Percentiles rank a stretch among this genome's conserved stretches.
phyloP scores from a whole-genome alignment of 2,329 filamentous ascomycete species.

The Ceratocystiopsis brevicomis region DNA sequence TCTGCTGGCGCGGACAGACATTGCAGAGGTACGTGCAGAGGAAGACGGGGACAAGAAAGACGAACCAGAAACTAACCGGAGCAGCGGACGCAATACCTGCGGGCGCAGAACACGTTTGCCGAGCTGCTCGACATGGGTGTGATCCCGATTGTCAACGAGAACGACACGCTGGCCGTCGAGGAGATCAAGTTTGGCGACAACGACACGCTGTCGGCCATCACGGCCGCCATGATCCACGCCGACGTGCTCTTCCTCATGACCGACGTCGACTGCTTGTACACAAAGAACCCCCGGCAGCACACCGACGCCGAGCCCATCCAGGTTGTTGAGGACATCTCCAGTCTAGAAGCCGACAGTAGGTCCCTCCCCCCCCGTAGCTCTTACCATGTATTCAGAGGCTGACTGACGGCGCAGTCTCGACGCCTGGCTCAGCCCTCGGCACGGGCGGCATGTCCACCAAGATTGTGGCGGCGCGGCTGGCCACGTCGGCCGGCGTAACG shows the following conservation, averaged over 20 bases:
- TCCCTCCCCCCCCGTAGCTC: neutral
- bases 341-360: conserved; percentile 61
- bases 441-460: conserved; percentile 98
- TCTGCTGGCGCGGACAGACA: conserved; percentile 83
- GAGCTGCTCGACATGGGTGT: conserved; percentile 88
- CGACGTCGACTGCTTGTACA: conserved; percentile 92
- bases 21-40: conserved; percentile 49
- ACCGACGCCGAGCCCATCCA: conserved; percentile 79
- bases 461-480: conserved; percentile 79
- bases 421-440: conserved; percentile 69
- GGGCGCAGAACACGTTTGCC: conserved; percentile 86
- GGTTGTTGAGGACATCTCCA: conserved; percentile 73
- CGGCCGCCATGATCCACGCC: conserved; percentile 90
- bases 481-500: conserved; percentile 84
- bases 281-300: conserved; percentile 77
- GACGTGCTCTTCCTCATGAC: conserved; percentile 98
- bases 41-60: neutral
- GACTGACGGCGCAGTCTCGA: conserved; percentile 43
- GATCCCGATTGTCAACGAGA: conserved; percentile 97
- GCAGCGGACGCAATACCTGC: conserved; percentile 77
- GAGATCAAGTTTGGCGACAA: conserved; percentile 99
- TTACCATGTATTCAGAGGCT: too few relatives aligned
- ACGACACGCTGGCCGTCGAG: conserved; percentile 87
- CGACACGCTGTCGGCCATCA: conserved; percentile 90
- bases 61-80: conserved; percentile 5